Evolutionary conservation across 768 basidiomycete genomes (phyloP), one percentile per base, ranked within the genome.

Genomic region (Rhizopogon vesiculosus): DNA sequence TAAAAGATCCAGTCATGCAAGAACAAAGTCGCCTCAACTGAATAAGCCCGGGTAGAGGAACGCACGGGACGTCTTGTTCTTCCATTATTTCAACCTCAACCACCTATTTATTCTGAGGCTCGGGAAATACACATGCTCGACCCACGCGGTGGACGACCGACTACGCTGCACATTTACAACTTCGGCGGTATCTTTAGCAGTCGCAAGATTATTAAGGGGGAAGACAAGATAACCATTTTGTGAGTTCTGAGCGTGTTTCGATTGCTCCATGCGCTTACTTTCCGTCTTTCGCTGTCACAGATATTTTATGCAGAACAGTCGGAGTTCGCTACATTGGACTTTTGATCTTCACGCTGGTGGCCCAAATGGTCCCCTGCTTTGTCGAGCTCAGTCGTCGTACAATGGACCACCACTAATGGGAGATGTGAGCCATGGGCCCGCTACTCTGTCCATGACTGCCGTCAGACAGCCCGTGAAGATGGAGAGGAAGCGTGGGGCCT

Each of bases 151-250:
- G 58, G 54, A 39, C 56, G 12, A 25, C 56, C 41, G 15, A 38
- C 60, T 15, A 66, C 62, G 9, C 51, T 68, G 31, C 67, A 70
- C 45, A 57, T 68, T 33, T 69, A 66, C 56, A 62, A 61, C 40
- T 51, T 62, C 4, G 64, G 64, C 5, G 53, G 67, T 19, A 45
- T 68, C 25, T 48, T 68, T n/a, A 57, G 66, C n/a, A 62, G 64
- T 44, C 56, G 66, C 22, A 63, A 54, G 50, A 31, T 68, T 45
- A 18, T 68, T 22, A 68, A 60, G 48, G 68, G 62, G 2, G 61
- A 62, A 31, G 68, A 68, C 39, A 67, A 59, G 42, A 35, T 42
- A 18, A 66, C 62, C 0, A 35, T 28, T n/a, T 41, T 57, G 69
- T 68, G 50, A 42, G 66, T 58, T 22, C 25, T 46, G 3, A 22